Percentiles rank a stretch among this genome's conserved stretches.
Evolutionary conservation across 1,284 basidiomycete species (phyloP).

Genomic region (Heterobasidion parviporum): DNA sequence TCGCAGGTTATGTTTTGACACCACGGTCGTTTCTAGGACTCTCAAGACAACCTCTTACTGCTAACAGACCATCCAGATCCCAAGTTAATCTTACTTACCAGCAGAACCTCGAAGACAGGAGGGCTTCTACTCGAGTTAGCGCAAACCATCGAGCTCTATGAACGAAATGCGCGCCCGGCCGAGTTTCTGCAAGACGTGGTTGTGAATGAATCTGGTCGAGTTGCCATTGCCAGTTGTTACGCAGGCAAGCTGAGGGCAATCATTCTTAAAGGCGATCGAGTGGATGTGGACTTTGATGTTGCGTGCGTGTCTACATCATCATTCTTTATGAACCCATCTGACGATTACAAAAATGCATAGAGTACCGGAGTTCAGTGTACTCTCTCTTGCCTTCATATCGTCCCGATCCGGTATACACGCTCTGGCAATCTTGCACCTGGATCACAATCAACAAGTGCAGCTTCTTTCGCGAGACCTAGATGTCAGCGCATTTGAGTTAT

Average conservation of each 20-base stretch:
- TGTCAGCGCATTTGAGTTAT: slow-evolving; percentile 43
- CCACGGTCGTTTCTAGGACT: slow-evolving; percentile 27
- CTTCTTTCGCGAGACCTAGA: slow-evolving; percentile 52
- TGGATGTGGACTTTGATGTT: slow-evolving; percentile 52
- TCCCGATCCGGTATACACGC: slow-evolving; percentile 34
- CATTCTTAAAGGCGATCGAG: slow-evolving; percentile 40
- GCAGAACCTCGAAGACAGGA: slow-evolving; percentile 27
- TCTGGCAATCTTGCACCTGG: slow-evolving; percentile 61
- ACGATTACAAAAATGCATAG: slow-evolving; percentile 28
- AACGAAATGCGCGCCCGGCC: slow-evolving; percentile 44
- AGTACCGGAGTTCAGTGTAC: slow-evolving; percentile 66
- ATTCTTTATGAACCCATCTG: background rate
- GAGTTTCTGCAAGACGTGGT: slow-evolving; percentile 63
- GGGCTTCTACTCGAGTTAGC: slow-evolving; percentile 28
- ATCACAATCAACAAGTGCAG: slow-evolving; percentile 54
- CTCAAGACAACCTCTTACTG: slow-evolving; percentile 46
- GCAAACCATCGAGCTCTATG: slow-evolving; percentile 41
- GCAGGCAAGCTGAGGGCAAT: slow-evolving; percentile 61
- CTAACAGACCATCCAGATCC: slow-evolving; percentile 70
- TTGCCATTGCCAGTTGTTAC: slow-evolving; percentile 61
- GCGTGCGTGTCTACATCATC: slow-evolving; percentile 38
- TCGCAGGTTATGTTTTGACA: slow-evolving; percentile 3
- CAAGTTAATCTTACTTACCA: slow-evolving; percentile 52
- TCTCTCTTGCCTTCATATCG: slow-evolving; percentile 63
- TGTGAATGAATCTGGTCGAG: slow-evolving; percentile 49